Base-by-base conservation (phyloP, 805 yeast species). In the Candida railenensis region DNA sequence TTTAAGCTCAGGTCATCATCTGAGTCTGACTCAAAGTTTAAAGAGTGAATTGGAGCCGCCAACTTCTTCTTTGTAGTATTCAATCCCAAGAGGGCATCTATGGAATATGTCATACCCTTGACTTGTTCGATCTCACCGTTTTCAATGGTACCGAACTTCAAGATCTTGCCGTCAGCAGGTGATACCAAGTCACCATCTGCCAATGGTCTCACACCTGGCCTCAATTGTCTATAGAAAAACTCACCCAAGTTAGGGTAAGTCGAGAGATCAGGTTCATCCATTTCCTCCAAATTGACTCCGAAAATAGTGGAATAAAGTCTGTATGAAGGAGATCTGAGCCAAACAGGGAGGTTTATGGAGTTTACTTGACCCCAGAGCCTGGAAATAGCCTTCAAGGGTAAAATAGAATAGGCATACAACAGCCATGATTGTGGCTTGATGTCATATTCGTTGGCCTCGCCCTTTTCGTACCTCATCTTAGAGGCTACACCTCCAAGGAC, bases 291-390 rank as follows among this genome's bases (percentile, higher is more conserved):
- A 58, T 94, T 86, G 4, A 85, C 99, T 8, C 96, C 96, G 65
- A 94, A 94, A 22, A 87, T 48, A 43, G 76, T 72, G 2, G 96
- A 80, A 62, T 94, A 94, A 45, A 91, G 73, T 58, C 74, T 78
- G 67, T 76, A 94, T 5, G 96, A 83, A 18, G 95, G 94, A 9
- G 77, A 81, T 56, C 99, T 78, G 49, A 92, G 57, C 95, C 97
- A 89, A 21, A 83, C 76, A 0, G 99, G 99, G 51, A 94, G 73
- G 40, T 82, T 84, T 39, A 91, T 76, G 46, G 83, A 83, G 62
- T 94, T 94, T 48, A 94, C 78, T 56, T 81, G 82, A 28, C 99
- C 99, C 99, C 99, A 94, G 39, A 92, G 67, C 50, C 99, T 79
- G 0, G 97, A 90, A 30, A 90, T 74, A 1, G 96, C 87, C 61